Conservation (phyloP, 2,329 filamentous ascomycete species). For the Bipolaris oryzae region DNA sequence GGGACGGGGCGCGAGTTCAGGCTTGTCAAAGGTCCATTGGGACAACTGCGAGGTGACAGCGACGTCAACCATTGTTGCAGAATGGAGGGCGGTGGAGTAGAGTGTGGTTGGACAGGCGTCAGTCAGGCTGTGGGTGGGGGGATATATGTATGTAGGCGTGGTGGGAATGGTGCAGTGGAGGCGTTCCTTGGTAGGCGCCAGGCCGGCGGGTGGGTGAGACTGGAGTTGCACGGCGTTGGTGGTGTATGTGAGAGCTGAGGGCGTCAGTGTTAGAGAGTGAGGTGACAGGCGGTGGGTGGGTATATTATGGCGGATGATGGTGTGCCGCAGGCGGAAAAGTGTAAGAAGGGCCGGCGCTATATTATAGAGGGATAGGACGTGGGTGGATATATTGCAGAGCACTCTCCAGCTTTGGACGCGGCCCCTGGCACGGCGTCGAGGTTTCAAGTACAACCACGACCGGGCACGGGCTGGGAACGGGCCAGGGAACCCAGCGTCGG, state of each 20-base stretch:
- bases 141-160: conserved; percentile 21
- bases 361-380: conserved; percentile 8
- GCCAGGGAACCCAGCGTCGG: not conserved
- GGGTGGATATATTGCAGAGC: conserved; percentile 15
- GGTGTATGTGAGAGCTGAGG: conserved; percentile 1
- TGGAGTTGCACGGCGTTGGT: conserved; percentile 16
- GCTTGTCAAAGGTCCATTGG: conserved; percentile 48
- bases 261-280: not conserved
- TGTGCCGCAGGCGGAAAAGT: not conserved
- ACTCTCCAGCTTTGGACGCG: conserved; percentile 1
- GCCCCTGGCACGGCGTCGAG: conserved; percentile 14
- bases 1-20: conserved; percentile 29
- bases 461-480: conserved; percentile 3
- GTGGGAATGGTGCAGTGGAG: too few relatives aligned
- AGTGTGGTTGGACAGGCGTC: conserved; percentile 5
- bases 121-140: conserved; percentile 9
- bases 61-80: conserved; percentile 39
- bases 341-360: conserved; percentile 10
- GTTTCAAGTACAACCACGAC: conserved; percentile 24
- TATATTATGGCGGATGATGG: not conserved
- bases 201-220: conserved; percentile 28
- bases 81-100: conserved; percentile 13
- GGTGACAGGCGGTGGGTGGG: not conserved
- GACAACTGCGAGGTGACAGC: conserved; percentile 43
- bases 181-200: conserved; percentile 21